Base-by-base conservation (phyloP, 2,329 filamentous ascomycete species). In the Ophiostoma ulmi region DNA sequence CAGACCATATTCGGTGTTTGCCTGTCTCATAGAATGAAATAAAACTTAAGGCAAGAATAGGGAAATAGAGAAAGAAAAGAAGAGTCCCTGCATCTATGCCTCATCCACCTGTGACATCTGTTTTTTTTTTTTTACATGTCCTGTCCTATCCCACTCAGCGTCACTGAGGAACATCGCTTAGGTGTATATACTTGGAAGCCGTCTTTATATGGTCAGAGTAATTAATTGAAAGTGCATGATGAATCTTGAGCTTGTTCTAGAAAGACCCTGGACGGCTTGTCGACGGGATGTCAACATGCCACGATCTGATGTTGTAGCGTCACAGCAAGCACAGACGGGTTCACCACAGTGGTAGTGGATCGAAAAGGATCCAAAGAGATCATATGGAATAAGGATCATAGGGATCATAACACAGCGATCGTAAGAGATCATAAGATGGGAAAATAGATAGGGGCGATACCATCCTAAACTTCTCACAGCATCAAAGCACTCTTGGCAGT, bases 231-330 rank as follows among this genome's bases (percentile, higher is more conserved):
- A 48, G 44, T 48, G 17, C 44, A 20, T 17, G 17, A 8, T n/a
- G 17, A 20, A 8, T 48, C 1, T n/a, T 20, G 44, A n/a, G 8
- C 17, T 3, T n/a, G 4, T 58, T 26, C n/a, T 58, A 58, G 52
- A 58, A 48, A 58, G n/a, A 58, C 17, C 17, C 7, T 10, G 22
- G 22, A 26, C 22, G n/a, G 22, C 13, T 3, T 10, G n/a, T 26
- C 8, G 52, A 58, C 22, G 52, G 8, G n/a, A 58, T 58, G 52
- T 31, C 52, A 26, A 58, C 52, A 26, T 17, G 26, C 22, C n/a
- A 58, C 52, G 52, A 58, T 58, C 52, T 58, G 52, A 58, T 58
- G 52, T 58, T 58, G 52, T 22, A 58, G 52, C 22, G 22, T 58
- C 11, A 22, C 52, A 58, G 14, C n/a, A 11, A 26, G 52, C 52